A percentile compares a stretch with the other conserved stretches of the same genome.
Conservation (phyloP, 768 basidiomycete genomes). For the Flagelloscypha sp. region DNA sequence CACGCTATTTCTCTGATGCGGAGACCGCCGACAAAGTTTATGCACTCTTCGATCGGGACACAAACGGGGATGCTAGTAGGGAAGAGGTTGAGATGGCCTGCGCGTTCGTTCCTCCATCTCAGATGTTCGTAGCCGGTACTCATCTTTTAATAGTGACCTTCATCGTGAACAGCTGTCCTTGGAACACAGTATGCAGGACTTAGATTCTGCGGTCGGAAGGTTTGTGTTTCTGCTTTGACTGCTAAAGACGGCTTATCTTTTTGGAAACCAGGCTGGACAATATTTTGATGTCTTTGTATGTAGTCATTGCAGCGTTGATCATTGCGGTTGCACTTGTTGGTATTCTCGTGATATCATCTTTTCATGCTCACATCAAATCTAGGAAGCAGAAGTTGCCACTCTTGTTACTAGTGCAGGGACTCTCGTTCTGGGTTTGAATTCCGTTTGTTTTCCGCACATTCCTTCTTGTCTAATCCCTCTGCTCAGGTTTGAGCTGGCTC, state of each 20-base stretch:
- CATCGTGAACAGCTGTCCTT: conserved; percentile 82
- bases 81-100: conserved; percentile 74
- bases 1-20: conserved; percentile 53
- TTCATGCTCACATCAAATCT: conserved; percentile 5
- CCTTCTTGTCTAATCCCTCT: conserved; percentile 6
- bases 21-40: conserved; percentile 67
- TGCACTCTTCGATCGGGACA: conserved; percentile 59
- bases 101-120: conserved; percentile 48
- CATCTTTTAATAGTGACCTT: conserved; percentile 70
- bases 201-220: conserved; percentile 85
- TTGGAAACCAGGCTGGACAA: too few relatives aligned
- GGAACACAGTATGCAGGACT: conserved; percentile 79
- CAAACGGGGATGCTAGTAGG: conserved; percentile 62
- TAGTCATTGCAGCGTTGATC: conserved; percentile 65
- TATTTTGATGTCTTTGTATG: conserved; percentile 76
- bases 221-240: too few relatives aligned
- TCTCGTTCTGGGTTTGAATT: conserved; percentile 34
- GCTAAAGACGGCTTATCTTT: too few relatives aligned
- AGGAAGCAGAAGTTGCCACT: conserved; percentile 68
- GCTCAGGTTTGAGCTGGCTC: conserved; percentile 72
- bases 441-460: conserved; percentile 5
- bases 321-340: conserved; percentile 72
- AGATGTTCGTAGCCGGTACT: background rate
- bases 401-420: conserved; percentile 73
- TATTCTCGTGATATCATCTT: conserved; percentile 8